phyloP scores from a whole-genome alignment of 2,329 filamentous ascomycete genomes.

The Neonectria neomacrospora region DNA sequence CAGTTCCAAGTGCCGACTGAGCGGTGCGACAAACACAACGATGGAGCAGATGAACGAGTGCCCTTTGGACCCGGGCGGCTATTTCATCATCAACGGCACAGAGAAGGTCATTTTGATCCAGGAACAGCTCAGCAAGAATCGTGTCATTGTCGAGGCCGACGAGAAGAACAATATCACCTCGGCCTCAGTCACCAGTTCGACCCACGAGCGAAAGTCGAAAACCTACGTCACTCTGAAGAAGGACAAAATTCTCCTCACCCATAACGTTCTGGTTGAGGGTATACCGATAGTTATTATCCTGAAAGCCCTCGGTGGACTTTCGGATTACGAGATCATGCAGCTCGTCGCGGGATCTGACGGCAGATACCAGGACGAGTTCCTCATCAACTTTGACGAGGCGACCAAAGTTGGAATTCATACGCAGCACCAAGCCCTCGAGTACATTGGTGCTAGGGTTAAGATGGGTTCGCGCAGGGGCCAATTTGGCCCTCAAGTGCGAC shows the following conservation, averaged over 20 bases:
- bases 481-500: slow-evolving; percentile 66
- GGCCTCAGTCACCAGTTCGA: slow-evolving; percentile 96
- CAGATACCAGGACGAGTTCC: slow-evolving; percentile 92
- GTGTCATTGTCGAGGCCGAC: slow-evolving; percentile 95
- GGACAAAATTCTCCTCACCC: slow-evolving; percentile 86
- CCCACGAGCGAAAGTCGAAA: slow-evolving; percentile 97
- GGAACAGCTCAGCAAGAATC: slow-evolving; percentile 98
- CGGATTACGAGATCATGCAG: slow-evolving; percentile 93
- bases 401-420: slow-evolving; percentile 87
- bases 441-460: slow-evolving; percentile 87
- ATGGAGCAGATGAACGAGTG: slow-evolving; percentile 97
- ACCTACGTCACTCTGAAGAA: slow-evolving; percentile 96
- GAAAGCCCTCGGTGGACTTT: slow-evolving; percentile 92
- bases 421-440: slow-evolving; percentile 95
- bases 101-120: slow-evolving; percentile 99
- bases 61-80: slow-evolving; percentile 93
- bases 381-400: slow-evolving; percentile 94
- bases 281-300: slow-evolving; percentile 95
- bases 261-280: slow-evolving; percentile 93
- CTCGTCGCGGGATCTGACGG: slow-evolving; percentile 89
- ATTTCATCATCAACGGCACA: slow-evolving; percentile 97
- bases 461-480: slow-evolving; percentile 77
- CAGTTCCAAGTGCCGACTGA: slow-evolving; percentile 91
- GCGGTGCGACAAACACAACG: slow-evolving; percentile 83
- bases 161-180: slow-evolving; percentile 93